These are phyloP conservation scores for Dittrichia graveolens DNA, from an alignment of 129 eudicot species.

Conservation along the genomic window DNA sequence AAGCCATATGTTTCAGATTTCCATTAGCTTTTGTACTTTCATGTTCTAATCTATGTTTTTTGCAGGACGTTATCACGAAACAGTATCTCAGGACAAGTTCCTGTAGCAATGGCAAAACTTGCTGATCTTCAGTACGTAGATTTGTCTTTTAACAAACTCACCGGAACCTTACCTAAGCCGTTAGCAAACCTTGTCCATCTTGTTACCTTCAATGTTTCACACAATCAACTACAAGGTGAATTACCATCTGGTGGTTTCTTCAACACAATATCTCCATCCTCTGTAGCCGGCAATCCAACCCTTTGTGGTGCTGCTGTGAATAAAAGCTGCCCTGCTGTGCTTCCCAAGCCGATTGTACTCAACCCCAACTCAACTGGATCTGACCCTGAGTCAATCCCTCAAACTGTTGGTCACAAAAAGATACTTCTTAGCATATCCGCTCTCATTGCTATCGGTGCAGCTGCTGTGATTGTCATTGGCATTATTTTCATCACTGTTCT, in stretches of 20 bases:
- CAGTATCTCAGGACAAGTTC: conserved; percentile 65
- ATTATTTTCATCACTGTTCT: conserved; percentile 81
- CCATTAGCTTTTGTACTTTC: background rate
- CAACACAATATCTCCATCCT: conserved; percentile 84
- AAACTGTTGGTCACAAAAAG: conserved; percentile 52
- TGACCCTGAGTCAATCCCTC: conserved; percentile 52
- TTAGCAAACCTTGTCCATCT: conserved; percentile 73
- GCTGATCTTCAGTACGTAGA: conserved; percentile 60
- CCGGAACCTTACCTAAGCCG: conserved; percentile 81
- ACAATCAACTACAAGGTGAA: conserved; percentile 91
- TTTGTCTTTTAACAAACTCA: conserved; percentile 77
- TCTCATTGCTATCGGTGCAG: conserved; percentile 91
- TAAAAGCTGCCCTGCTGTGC: conserved; percentile 65
- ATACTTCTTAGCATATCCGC: conserved; percentile 87
- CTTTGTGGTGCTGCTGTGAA: conserved; percentile 85
- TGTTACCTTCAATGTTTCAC: conserved; percentile 70
- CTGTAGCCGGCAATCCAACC: conserved; percentile 70
- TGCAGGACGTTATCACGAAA: conserved; percentile 71
- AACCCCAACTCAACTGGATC: conserved; percentile 76
- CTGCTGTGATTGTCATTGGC: conserved; percentile 81
- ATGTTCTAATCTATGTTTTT: conserved; percentile 5
- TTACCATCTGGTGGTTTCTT: conserved; percentile 82
- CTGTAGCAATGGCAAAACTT: conserved; percentile 66
- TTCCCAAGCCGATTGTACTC: conserved; percentile 91
- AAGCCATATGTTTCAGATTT: background rate